phyloP scores from a whole-genome alignment of 306 rosid genomes.

The Inga oerstediana region DNA sequence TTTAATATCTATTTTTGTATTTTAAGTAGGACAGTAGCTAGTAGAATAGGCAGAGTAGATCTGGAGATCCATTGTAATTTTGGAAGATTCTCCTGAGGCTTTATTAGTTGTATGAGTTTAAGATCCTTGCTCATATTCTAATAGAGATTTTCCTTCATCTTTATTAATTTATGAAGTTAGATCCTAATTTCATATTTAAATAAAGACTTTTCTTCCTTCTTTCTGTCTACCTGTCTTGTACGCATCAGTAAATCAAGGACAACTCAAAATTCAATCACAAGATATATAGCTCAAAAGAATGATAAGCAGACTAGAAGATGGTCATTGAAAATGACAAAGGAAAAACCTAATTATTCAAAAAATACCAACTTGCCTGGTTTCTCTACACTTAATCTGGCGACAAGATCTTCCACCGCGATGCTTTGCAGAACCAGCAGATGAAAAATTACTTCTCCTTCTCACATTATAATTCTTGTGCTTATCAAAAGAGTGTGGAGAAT shows the following conservation, averaged over 20 bases:
- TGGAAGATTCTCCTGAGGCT: neutral
- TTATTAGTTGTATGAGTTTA: neutral
- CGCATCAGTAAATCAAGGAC: neutral
- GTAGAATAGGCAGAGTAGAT: neutral
- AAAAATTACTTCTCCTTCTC: slow-evolving; percentile 56
- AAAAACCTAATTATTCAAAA: neutral
- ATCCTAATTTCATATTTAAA: neutral
- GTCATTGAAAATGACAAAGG: neutral
- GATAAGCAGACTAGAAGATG: slow-evolving; percentile 6
- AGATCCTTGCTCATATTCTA: neutral
- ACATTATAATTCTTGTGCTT: slow-evolving; percentile 51
- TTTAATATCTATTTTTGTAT: no score
- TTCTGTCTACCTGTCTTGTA: neutral
- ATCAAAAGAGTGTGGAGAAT: slow-evolving; percentile 58
- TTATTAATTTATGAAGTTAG: neutral
- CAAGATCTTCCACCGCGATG: slow-evolving; percentile 79
- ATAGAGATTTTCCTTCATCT: neutral
- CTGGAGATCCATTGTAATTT: neutral
- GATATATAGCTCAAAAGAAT: slow-evolving; percentile 9
- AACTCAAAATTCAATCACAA: neutral
- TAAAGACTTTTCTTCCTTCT: neutral
- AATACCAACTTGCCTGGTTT: slow-evolving; percentile 51
- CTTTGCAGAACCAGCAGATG: slow-evolving; percentile 67
- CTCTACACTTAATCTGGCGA: slow-evolving; percentile 74
- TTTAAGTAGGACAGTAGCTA: neutral